Evolutionary conservation across 1,284 basidiomycete genomes (phyloP).

Genomic region (Omphalotus olearius): DNA sequence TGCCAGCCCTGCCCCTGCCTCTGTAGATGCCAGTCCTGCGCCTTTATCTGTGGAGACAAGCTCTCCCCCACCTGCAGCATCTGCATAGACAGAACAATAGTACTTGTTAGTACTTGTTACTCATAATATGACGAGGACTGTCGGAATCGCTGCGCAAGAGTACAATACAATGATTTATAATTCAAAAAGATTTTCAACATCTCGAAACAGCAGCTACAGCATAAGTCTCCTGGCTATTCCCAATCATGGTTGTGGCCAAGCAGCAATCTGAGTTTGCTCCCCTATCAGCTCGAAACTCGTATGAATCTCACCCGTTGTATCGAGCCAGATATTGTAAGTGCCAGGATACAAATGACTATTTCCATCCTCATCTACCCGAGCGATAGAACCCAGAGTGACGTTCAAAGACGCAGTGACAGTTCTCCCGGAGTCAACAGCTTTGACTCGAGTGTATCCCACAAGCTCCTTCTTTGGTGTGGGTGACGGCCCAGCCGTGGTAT

Average conservation of each 20-base stretch:
- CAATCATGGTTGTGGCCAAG: constrained; percentile 29
- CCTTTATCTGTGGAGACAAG: too few relatives aligned
- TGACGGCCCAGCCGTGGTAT: constrained; percentile 41
- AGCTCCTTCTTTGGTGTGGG: constrained; percentile 51
- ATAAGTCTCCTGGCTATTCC: neutral
- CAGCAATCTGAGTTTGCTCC: constrained; percentile 31
- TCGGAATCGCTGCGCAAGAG: too few relatives aligned
- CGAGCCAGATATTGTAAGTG: constrained; percentile 40
- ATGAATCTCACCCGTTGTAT: constrained; percentile 29
- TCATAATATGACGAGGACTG: too few relatives aligned
- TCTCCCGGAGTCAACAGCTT: constrained; percentile 32
- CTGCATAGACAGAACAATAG: too few relatives aligned
- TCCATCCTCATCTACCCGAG: constrained; percentile 44
- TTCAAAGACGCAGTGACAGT: constrained; percentile 34
- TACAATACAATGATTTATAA: too few relatives aligned
- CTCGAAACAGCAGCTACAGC: too few relatives aligned
- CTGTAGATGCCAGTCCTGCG: too few relatives aligned
- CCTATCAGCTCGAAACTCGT: constrained; percentile 39
- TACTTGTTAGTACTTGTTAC: too few relatives aligned
- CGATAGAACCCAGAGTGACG: constrained; percentile 46
- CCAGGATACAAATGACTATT: constrained; percentile 45
- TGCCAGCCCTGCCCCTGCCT: too few relatives aligned
- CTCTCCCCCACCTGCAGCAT: too few relatives aligned
- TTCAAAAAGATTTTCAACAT: too few relatives aligned
- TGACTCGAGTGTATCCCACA: constrained; percentile 44